Conservation (phyloP, 306 rosid genomes). For the Mucuna pruriens region DNA sequence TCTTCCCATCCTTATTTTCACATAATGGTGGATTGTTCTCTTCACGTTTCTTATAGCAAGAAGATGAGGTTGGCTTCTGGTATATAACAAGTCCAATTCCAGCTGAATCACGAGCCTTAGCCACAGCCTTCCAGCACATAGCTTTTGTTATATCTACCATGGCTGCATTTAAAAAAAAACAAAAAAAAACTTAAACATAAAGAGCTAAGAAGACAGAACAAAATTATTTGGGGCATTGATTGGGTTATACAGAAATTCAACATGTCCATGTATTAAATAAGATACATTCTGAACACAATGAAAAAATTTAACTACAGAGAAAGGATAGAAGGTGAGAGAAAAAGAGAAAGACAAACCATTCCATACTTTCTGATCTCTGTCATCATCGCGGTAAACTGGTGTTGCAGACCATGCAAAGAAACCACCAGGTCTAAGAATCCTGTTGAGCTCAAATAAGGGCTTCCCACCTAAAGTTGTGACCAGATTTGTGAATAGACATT, state of each 20-base stretch:
- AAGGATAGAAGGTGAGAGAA: constrained; percentile 19
- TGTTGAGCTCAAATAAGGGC: constrained; percentile 86
- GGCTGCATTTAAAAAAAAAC: constrained; percentile 54
- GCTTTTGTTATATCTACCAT: constrained; percentile 71
- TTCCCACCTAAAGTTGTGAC: constrained; percentile 68
- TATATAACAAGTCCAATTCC: constrained; percentile 94
- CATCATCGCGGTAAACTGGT: constrained; percentile 79
- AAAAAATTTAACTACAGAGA: background rate
- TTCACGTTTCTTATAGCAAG: constrained; percentile 67
- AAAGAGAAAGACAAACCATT: constrained; percentile 61
- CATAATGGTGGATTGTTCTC: constrained; percentile 71
- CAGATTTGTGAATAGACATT: constrained; percentile 28
- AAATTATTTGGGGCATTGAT: background rate
- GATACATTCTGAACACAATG: background rate
- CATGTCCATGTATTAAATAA: constrained; percentile 1
- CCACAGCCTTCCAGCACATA: constrained; percentile 87
- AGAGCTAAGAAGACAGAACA: background rate
- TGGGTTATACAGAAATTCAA: background rate
- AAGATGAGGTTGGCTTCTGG: constrained; percentile 80
- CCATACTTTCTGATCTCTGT: constrained; percentile 79
- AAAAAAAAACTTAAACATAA: background rate
- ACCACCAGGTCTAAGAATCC: constrained; percentile 96
- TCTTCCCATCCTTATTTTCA: constrained; percentile 55
- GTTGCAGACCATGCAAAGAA: constrained; percentile 97
- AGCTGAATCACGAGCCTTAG: constrained; percentile 66